phyloP scores from a whole-genome alignment of 2,329 filamentous ascomycete genomes.

The Dothideomycetidae sp. region DNA sequence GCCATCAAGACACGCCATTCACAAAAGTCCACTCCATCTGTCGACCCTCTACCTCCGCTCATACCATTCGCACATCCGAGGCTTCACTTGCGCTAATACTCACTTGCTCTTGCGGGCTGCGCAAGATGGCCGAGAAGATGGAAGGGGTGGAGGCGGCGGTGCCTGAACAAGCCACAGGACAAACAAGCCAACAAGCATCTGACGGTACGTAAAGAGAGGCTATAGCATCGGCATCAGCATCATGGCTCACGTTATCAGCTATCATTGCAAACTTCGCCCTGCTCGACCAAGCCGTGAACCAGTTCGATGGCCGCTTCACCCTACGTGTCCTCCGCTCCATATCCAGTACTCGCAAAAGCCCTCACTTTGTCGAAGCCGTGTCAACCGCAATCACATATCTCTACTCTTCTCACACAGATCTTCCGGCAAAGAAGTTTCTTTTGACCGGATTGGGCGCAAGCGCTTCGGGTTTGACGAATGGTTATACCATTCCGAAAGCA shows the following conservation, averaged over 20 bases:
- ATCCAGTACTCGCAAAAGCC: constrained; percentile 82
- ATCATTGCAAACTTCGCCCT: constrained; percentile 90
- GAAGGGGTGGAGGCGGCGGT: constrained; percentile 28
- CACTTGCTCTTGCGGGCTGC: no score
- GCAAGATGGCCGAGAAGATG: constrained; percentile 36
- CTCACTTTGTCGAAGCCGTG: constrained; percentile 23
- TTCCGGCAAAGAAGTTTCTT: constrained; percentile 10
- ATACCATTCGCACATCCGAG: no score
- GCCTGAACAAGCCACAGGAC: constrained; percentile 10
- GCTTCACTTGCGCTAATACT: no score
- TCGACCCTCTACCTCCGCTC: no score
- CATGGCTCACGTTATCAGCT: constrained; percentile 42
- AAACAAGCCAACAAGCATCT: constrained; percentile 10
- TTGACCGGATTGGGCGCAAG: constrained; percentile 10
- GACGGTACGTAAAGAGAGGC: constrained; percentile 7
- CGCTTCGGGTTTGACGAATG: constrained; percentile 9
- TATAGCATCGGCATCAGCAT: background rate
- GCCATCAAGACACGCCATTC: no score
- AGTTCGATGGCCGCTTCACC: constrained; percentile 91
- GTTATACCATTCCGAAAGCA: constrained; percentile 1
- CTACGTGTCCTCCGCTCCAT: constrained; percentile 89
- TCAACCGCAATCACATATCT: constrained; percentile 14
- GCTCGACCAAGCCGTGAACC: constrained; percentile 76
- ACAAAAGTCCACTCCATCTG: no score
- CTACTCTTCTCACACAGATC: constrained; percentile 10